Conservation (phyloP, 129 eudicot genomes). For the Arctium lappa region DNA sequence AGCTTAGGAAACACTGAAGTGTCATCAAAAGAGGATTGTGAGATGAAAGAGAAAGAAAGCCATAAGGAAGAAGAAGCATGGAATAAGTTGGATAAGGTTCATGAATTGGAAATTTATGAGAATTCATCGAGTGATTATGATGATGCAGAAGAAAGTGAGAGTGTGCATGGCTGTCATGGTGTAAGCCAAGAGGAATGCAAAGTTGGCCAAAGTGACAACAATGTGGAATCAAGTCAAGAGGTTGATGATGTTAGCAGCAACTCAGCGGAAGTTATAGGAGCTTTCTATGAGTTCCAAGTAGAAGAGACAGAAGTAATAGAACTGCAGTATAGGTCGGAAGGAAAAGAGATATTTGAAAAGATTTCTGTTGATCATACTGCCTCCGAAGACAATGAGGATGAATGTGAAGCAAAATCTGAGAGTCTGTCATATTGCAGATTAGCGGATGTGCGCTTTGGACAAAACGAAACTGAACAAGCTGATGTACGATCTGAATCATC, state of each 20-base stretch:
- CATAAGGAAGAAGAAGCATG: conserved; percentile 16
- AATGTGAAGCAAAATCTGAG: conserved; percentile 21
- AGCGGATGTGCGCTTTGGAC: conserved; percentile 24
- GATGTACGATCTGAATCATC: conserved; percentile 38
- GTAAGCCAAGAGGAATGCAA: conserved; percentile 24
- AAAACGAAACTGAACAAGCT: conserved; percentile 25
- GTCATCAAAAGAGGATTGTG: conserved; percentile 14
- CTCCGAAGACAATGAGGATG: conserved; percentile 27
- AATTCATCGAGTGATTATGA: conserved; percentile 28
- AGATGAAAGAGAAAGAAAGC: conserved; percentile 6
- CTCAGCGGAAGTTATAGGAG: conserved; percentile 4
- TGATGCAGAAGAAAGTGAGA: conserved; percentile 44
- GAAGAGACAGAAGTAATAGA: conserved; percentile 30
- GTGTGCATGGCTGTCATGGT: conserved; percentile 10
- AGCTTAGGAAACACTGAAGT: neutral
- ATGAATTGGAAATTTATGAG: conserved; percentile 14
- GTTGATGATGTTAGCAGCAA: conserved; percentile 26
- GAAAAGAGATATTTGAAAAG: conserved; percentile 26
- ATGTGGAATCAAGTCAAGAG: conserved; percentile 27
- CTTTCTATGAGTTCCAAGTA: conserved; percentile 16
- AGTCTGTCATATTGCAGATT: conserved; percentile 12
- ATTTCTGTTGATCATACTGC: conserved; percentile 19
- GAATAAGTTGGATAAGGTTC: conserved; percentile 15
- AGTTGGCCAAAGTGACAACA: conserved; percentile 19
- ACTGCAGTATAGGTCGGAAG: neutral